Evolutionary conservation across 2,329 filamentous ascomycete species (phyloP).

Genomic region (Sporothrix inflata): DNA sequence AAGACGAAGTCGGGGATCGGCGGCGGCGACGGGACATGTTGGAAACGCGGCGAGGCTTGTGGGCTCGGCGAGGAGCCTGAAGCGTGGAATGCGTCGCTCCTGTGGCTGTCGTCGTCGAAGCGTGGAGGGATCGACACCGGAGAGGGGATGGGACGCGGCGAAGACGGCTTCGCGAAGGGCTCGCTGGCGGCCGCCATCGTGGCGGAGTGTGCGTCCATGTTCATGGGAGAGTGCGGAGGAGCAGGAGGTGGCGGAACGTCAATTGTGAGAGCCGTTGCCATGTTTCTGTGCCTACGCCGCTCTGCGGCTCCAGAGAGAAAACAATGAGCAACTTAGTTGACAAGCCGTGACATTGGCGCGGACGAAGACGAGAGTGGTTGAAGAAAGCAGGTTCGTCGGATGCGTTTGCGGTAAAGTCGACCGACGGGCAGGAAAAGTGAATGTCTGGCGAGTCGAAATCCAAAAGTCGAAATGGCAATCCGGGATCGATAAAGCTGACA

Average conservation of each 20-base stretch:
- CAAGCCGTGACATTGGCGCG: constrained; percentile 45
- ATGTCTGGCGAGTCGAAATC: not conserved
- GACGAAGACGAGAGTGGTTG: not conserved
- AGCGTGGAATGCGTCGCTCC: constrained; percentile 30
- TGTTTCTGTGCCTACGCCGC: constrained; percentile 47
- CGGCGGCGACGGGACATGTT: constrained; percentile 46
- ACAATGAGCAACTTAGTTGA: constrained; percentile 46
- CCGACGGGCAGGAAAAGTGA: not conserved
- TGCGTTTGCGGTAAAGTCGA: not conserved
- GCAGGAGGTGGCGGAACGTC: constrained; percentile 21
- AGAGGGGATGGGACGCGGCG: constrained; percentile 36
- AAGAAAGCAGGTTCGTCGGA: not conserved
- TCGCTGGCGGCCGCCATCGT: constrained; percentile 28
- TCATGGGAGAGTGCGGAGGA: not conserved
- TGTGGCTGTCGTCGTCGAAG: constrained; percentile 34
- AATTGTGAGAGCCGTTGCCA: constrained; percentile 41
- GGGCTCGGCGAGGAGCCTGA: constrained; percentile 37
- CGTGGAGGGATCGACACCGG: constrained; percentile 39
- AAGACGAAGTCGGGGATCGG: constrained; percentile 70
- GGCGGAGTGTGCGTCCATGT: not conserved
- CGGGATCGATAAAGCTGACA: not conserved
- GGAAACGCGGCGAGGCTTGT: constrained; percentile 41
- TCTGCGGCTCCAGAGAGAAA: constrained; percentile 50
- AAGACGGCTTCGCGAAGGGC: constrained; percentile 31
- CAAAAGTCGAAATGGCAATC: not conserved